A percentile compares a stretch with the other conserved stretches of the same genome.
Evolutionary conservation across 1,139 yeast species (phyloP).

Genomic region (Lodderomyces beijingensis): DNA sequence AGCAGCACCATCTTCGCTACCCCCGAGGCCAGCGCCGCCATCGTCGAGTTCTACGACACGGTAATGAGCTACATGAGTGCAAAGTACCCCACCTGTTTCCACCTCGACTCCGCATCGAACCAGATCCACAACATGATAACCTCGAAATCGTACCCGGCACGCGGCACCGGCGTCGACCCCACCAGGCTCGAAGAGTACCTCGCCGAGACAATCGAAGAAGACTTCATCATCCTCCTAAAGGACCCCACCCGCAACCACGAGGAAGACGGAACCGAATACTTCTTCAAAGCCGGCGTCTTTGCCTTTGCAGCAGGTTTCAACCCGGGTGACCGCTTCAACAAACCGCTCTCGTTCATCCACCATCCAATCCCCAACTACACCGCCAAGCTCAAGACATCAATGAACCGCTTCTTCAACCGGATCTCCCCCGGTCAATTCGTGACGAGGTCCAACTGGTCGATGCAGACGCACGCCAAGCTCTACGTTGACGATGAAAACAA

Average conservation of each 20-base stretch:
- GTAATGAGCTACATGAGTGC: constrained; percentile 44
- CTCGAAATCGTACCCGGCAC: constrained; percentile 32
- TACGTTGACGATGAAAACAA: constrained; percentile 52
- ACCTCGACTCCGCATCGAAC: constrained; percentile 10
- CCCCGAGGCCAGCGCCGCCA: constrained; percentile 45
- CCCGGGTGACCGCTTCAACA: constrained; percentile 52
- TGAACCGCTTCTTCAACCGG: constrained; percentile 58
- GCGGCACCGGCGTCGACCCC: constrained; percentile 14
- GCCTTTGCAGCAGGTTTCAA: constrained; percentile 77
- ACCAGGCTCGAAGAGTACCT: constrained; percentile 39
- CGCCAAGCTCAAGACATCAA: constrained; percentile 48
- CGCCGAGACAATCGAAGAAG: constrained; percentile 59
- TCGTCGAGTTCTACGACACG: constrained; percentile 53
- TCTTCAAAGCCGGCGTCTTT: constrained; percentile 59
- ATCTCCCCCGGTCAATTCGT: constrained; percentile 50
- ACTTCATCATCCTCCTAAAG: constrained; percentile 53
- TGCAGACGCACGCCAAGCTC: constrained; percentile 51
- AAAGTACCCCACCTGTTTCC: constrained; percentile 60
- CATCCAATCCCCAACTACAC: constrained; percentile 62
- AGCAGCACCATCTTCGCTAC: constrained; percentile 30
- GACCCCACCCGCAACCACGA: constrained; percentile 39
- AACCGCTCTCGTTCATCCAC: constrained; percentile 52
- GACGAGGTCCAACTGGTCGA: constrained; percentile 57
- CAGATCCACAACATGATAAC: constrained; percentile 40
- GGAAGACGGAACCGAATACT: constrained; percentile 46